phyloP scores from a whole-genome alignment of 2,329 filamentous ascomycete species.

The Purpureocillium takamizusanense region DNA sequence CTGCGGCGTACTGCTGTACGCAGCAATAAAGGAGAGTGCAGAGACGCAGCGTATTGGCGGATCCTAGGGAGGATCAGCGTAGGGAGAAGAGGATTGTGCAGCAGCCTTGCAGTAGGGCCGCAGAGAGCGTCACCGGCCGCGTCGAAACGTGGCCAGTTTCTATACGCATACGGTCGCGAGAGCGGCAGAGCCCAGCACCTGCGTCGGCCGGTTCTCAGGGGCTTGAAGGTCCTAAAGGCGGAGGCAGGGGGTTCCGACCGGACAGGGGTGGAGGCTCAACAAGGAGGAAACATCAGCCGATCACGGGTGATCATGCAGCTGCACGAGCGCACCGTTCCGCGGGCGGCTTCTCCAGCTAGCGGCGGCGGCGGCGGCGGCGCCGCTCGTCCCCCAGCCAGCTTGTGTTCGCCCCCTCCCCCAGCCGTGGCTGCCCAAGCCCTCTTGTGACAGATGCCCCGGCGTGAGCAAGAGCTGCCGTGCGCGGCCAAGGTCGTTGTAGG shows the following conservation, averaged over 20 bases:
- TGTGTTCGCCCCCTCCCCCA: not conserved
- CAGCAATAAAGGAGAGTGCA: no score
- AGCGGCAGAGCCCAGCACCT: not conserved
- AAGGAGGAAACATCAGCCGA: slow-evolving; percentile 12
- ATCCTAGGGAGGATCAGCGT: no score
- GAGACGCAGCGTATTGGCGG: no score
- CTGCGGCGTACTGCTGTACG: no score
- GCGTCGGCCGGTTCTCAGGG: not conserved
- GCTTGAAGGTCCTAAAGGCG: not conserved
- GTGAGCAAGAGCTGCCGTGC: no score
- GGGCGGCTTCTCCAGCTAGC: not conserved
- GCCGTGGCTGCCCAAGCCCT: no score
- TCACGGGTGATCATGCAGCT: slow-evolving; percentile 25
- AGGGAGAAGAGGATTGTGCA: slow-evolving; percentile 5
- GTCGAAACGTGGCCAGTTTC: slow-evolving; percentile 18
- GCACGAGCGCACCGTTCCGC: slow-evolving; percentile 27
- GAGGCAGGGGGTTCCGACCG: not conserved
- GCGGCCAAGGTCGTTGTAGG: no score
- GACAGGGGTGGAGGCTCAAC: not conserved
- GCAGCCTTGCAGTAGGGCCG: slow-evolving; percentile 5
- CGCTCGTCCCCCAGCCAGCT: not conserved
- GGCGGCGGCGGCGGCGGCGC: not conserved
- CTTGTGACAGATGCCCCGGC: no score
- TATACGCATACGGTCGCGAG: slow-evolving; percentile 10
- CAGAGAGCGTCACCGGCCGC: slow-evolving; percentile 4